Evolutionary conservation across 2,329 filamentous ascomycete species (phyloP).

Genomic region (Helotiales sp.): DNA sequence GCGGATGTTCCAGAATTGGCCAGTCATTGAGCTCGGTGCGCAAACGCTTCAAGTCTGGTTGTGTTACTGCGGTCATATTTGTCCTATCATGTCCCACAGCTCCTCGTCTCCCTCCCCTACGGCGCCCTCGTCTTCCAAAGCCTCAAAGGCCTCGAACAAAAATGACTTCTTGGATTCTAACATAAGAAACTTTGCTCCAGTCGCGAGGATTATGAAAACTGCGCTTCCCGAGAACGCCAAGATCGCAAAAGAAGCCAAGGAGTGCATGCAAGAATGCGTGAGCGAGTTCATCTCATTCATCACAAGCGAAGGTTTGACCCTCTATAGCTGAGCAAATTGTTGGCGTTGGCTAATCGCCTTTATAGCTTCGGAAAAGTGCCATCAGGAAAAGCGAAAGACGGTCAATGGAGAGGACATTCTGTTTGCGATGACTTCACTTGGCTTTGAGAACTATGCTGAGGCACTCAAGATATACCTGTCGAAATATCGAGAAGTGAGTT

Average conservation of each 20-base stretch:
- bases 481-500: constrained; percentile 93
- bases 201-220: constrained; percentile 98
- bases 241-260: constrained; percentile 98
- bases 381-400: constrained; percentile 98
- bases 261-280: constrained; percentile 99
- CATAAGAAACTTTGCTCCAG: constrained; percentile 91
- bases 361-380: constrained; percentile 95
- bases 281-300: constrained; percentile 99
- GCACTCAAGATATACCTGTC: constrained; percentile 97
- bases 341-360: constrained; percentile 23
- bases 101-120: constrained; percentile 51
- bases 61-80: constrained; percentile 33
- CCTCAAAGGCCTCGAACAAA: constrained; percentile 25
- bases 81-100: constrained; percentile 58
- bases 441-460: constrained; percentile 98
- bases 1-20: constrained; percentile 32
- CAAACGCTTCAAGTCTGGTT: constrained; percentile 32
- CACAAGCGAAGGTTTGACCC: constrained; percentile 86
- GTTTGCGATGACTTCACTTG: constrained; percentile 97
- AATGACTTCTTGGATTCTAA: constrained; percentile 70
- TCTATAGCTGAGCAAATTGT: constrained; percentile 7
- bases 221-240: constrained; percentile 97
- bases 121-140: constrained; percentile 47
- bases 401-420: constrained; percentile 98
- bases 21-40: constrained; percentile 33